Base-by-base conservation (phyloP, 495 filamentous ascomycete species). In the Penicillium flavigenum region DNA sequence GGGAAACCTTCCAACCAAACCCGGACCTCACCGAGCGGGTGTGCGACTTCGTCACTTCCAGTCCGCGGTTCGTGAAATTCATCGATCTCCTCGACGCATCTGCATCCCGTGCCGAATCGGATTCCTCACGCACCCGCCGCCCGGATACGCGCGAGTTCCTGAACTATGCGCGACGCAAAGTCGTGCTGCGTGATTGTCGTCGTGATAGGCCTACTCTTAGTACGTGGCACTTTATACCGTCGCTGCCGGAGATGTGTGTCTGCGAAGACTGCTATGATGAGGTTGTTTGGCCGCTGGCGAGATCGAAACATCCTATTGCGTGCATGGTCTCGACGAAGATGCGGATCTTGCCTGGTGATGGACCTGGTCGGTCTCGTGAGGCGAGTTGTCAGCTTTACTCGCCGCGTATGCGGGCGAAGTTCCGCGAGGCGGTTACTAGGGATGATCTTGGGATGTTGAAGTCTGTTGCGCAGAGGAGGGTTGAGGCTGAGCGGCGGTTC, bases 331-430 rank as follows among this genome's bases (percentile, higher is more conserved):
- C 72, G 16, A 67, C 69, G 5, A 69, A 72, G 5, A 65, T 75
- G 61, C 76, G 77, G 26, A 63, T 75, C 1, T 68, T 79, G 7
- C 77, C 77, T 2, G 73, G 79, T 31, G 74, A 81, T 51, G 70
- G 68, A 20, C 73, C 76, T 27, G 73, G 80, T 52, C 68, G 66
- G 5, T 70, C 69, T 20, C 72, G 78, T 4, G 72, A 83, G 36
- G 83, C 79, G 0, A 80, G 79, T 19, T 94, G 90, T 62, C 87
- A 90, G 70, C 72, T 92, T 7, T 92, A 89, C 59, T 88, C 86
- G n/a, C 71, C 79, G 10, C 81, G 85, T n/a, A 92, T 92, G 86
- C 78, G 88, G 41, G 71, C 76, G 1, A 76, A 86, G 9, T 91
- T 90, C 65, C 63, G 68, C 17, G 76, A 81, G 19, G 85, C 86